Conservation (phyloP, 2,329 filamentous ascomycete species). For the Diaporthe vexans region DNA sequence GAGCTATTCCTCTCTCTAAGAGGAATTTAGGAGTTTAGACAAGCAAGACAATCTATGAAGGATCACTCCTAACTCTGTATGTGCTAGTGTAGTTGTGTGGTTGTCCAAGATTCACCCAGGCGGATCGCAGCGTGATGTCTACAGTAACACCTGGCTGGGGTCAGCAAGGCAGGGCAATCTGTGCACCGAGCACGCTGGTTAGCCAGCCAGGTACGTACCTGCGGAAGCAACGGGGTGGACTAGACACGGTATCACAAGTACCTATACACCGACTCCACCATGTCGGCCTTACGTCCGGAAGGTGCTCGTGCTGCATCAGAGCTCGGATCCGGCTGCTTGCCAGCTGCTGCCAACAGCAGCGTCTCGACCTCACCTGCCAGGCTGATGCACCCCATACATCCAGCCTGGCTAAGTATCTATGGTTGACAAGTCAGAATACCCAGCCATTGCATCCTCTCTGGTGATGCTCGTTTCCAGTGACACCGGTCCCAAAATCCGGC, state of each 20-base stretch:
- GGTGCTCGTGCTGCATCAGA: not conserved
- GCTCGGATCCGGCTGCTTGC: not conserved
- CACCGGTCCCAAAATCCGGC: not conserved
- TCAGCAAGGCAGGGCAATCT: too few species aligned
- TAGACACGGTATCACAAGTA: not conserved
- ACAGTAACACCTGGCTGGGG: too few species aligned
- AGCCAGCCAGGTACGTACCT: not conserved
- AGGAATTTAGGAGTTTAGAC: too few species aligned
- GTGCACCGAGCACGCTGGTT: not conserved
- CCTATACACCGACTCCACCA: not conserved
- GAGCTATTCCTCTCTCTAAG: too few species aligned
- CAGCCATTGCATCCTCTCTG: not conserved
- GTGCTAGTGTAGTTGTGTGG: too few species aligned
- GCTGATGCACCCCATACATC: too few species aligned
- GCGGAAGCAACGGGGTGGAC: not conserved
- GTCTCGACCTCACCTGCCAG: slow-evolving; percentile 2
- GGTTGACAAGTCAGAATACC: too few species aligned
- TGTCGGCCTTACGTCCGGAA: not conserved
- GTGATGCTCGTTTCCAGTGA: not conserved
- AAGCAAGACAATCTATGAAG: too few species aligned
- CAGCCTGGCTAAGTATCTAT: too few species aligned
- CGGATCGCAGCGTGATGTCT: too few species aligned
- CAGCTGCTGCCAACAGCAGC: not conserved
- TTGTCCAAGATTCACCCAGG: too few species aligned
- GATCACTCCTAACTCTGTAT: too few species aligned